A percentile compares a stretch with the other conserved stretches of the same genome.
phyloP scores from a whole-genome alignment of 2,329 filamentous ascomycete genomes.

The Sporothrix sp. region DNA sequence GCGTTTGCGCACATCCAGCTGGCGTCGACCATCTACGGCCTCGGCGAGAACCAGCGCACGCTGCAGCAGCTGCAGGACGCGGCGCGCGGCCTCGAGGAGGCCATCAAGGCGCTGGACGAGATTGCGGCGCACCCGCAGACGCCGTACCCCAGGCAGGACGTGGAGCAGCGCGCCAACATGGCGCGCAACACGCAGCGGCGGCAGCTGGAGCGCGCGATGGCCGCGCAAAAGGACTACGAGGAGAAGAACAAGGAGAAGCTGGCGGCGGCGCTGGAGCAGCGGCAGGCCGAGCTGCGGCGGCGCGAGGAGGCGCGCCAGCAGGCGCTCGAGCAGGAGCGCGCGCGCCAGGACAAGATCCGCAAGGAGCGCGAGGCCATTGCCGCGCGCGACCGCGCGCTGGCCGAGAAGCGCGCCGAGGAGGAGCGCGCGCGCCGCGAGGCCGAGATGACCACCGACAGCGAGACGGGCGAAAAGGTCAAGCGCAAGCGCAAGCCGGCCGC shows the following conservation, averaged over 20 bases:
- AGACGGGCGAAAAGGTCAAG: slow-evolving; percentile 73
- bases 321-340: slow-evolving; percentile 57
- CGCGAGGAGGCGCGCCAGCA: slow-evolving; percentile 68
- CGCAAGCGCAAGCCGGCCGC: slow-evolving; percentile 56
- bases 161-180: slow-evolving; percentile 96
- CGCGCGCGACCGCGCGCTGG: slow-evolving; percentile 63
- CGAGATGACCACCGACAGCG: slow-evolving; percentile 70
- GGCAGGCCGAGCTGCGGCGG: slow-evolving; percentile 68
- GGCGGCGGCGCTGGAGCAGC: slow-evolving; percentile 64
- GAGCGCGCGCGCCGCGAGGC: slow-evolving; percentile 60
- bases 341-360: slow-evolving; percentile 70
- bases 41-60: slow-evolving; percentile 67
- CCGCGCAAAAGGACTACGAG: slow-evolving; percentile 83
- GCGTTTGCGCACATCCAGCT: slow-evolving; percentile 96
- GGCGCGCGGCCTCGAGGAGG: slow-evolving; percentile 65
- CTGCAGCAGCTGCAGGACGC: slow-evolving; percentile 74
- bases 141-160: slow-evolving; percentile 80
- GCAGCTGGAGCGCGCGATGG: slow-evolving; percentile 76
- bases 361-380: slow-evolving; percentile 76
- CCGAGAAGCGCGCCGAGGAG: slow-evolving; percentile 61
- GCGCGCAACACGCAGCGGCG: slow-evolving; percentile 88
- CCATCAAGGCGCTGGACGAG: slow-evolving; percentile 62
- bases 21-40: slow-evolving; percentile 65
- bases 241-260: slow-evolving; percentile 86
- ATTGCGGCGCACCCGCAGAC: slow-evolving; percentile 55